phyloP scores from a whole-genome alignment of 179 eudicot species.

The Camellia oleifera region DNA sequence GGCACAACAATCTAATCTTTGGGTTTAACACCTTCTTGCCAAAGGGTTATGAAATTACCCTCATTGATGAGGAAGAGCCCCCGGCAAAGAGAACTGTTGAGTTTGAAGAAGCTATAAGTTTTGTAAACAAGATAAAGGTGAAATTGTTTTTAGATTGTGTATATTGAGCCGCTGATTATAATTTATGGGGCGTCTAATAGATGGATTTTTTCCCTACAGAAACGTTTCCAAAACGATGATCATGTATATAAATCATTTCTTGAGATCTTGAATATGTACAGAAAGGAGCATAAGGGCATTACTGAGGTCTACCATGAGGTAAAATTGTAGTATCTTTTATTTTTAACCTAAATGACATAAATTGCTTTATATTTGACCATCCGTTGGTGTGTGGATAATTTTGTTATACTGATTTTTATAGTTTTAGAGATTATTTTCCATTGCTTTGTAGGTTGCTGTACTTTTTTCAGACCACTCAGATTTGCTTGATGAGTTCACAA shows the following conservation, averaged over 20 bases:
- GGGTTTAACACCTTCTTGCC: slow-evolving; percentile 98
- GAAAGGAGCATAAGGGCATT: slow-evolving; percentile 87
- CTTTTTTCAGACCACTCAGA: slow-evolving; percentile 84
- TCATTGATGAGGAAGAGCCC: slow-evolving; percentile 66
- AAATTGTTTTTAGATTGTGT: slow-evolving; percentile 4
- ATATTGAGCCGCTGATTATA: slow-evolving; percentile 1
- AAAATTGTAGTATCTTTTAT: slow-evolving; percentile 21
- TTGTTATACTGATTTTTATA: not conserved
- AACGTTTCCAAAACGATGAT: slow-evolving; percentile 82
- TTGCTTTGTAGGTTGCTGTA: slow-evolving; percentile 60
- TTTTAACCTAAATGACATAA: not conserved
- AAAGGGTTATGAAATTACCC: slow-evolving; percentile 87
- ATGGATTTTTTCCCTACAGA: slow-evolving; percentile 43
- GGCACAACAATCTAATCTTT: slow-evolving; percentile 79
- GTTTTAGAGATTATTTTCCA: not conserved
- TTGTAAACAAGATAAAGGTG: slow-evolving; percentile 98
- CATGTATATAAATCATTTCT: slow-evolving; percentile 92
- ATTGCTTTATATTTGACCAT: not conserved
- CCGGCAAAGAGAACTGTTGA: slow-evolving; percentile 81
- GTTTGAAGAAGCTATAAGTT: slow-evolving; percentile 93
- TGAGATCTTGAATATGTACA: slow-evolving; percentile 91
- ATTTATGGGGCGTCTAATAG: slow-evolving; percentile 15
- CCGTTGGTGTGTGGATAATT: not conserved
- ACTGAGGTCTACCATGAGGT: slow-evolving; percentile 93
- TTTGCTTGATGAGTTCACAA: slow-evolving; percentile 91